These are phyloP conservation scores for Leptographium flavum DNA, from an alignment of 2,329 filamentous ascomycete genomes.

Conservation along the genomic window DNA sequence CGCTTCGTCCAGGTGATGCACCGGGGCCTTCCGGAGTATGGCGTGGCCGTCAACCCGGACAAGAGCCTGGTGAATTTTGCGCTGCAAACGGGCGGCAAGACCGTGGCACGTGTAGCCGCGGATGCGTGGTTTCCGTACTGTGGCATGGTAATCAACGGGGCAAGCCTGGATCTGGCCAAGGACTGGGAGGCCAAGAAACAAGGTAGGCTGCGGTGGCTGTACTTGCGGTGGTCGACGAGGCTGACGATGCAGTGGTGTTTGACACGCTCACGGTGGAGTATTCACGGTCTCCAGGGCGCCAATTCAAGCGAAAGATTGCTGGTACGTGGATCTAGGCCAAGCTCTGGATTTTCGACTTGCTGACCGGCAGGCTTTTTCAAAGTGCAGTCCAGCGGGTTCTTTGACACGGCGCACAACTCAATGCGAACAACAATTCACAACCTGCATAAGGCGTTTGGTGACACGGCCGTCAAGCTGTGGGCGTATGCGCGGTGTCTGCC, in stretches of 20 bases:
- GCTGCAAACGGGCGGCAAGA: conserved; percentile 35
- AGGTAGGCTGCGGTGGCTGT: conserved; percentile 25
- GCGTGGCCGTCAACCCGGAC: conserved; percentile 57
- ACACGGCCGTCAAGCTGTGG: conserved; percentile 65
- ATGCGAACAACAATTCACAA: conserved; percentile 55
- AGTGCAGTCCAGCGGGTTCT: conserved; percentile 71
- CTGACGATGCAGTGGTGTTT: conserved; percentile 32
- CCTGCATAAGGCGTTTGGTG: conserved; percentile 57
- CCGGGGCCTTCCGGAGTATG: conserved; percentile 61
- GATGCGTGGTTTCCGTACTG: conserved; percentile 68
- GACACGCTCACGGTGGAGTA: conserved; percentile 71
- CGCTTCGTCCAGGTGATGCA: conserved; percentile 73
- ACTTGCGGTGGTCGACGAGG: neutral
- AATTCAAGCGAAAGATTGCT: conserved; percentile 68
- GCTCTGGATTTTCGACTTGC: neutral
- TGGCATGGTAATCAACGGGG: conserved; percentile 61
- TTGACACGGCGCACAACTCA: conserved; percentile 68
- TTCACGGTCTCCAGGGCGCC: conserved; percentile 55
- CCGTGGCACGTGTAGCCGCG: conserved; percentile 32
- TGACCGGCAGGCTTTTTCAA: conserved; percentile 48
- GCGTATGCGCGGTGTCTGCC: conserved; percentile 47
- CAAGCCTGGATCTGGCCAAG: conserved; percentile 60
- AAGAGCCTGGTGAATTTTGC: conserved; percentile 85
- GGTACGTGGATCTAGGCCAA: conserved; percentile 27
- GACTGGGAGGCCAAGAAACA: conserved; percentile 39